Base-by-base conservation (phyloP, 345 rosid genomes). In the Ailanthus altissimus region DNA sequence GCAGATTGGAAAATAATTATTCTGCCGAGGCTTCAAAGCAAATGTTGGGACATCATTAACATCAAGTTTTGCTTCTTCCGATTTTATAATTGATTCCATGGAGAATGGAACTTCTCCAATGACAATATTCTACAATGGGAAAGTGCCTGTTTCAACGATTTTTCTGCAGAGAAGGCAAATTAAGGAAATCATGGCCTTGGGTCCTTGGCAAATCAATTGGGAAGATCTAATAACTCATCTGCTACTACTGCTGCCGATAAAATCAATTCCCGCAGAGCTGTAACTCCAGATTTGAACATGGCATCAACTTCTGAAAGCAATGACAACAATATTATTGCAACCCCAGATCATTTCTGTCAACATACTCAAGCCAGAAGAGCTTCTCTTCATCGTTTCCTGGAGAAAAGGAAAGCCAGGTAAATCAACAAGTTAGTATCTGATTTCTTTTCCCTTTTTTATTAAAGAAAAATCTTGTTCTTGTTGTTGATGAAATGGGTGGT, bases 401-500 rank as follows among this genome's bases (percentile, higher is more conserved):
- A 86, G 58, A 91, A 91, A 85, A 88, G 97, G 63, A 93, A 90
- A 76, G 97, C 89, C 74, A 91, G 97, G 97, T 91, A 76, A 36
- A 14, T 58, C 36, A 11, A 8, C 26, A 21, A 5, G n/a, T 32
- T 32, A 32, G 38, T 32, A 32, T 32, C 38, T 32, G 38, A 32
- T 32, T 32, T 32, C 3, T 32, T 32, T 32, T 32, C n/a, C n/a
- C n/a, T n/a, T n/a, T n/a, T n/a, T n/a, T n/a, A n/a, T n/a, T n/a
- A 32, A 32, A 32, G 38, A 32, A 32, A 32, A 32, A 32, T 32
- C 1, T 32, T 32, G 38, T 50, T 3, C 15, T 82, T 6, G 7
- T 26, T 47, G 14, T 32, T 58, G 6, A 28, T 6, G 15, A 32
- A 32, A 8, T 11, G 21, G 14, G 26, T 61, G 43, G 6, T 15